Conservation (phyloP, 345 rosid genomes). For the Noccaea caerulescens region DNA sequence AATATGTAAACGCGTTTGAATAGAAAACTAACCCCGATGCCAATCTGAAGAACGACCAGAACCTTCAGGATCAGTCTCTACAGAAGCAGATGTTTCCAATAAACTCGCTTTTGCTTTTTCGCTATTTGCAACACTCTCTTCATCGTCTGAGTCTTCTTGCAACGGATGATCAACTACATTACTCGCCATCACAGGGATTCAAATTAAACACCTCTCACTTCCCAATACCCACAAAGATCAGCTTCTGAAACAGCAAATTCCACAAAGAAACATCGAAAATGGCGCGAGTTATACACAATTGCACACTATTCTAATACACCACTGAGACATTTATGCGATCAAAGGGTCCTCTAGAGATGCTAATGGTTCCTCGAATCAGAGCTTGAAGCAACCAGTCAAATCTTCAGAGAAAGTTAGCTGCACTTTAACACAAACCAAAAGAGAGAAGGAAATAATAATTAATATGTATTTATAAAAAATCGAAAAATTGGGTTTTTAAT, state of each 20-base stretch:
- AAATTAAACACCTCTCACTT: neutral
- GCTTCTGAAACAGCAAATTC: slow-evolving; percentile 4
- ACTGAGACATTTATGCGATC: neutral
- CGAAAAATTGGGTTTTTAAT: neutral
- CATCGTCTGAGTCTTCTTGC: slow-evolving; percentile 46
- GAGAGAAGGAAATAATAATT: neutral
- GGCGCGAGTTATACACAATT: neutral
- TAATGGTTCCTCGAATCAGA: slow-evolving; percentile 7
- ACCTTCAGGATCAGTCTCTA: slow-evolving; percentile 35
- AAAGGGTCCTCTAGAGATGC: neutral
- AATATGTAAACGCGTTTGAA: neutral
- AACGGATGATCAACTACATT: slow-evolving; percentile 57
- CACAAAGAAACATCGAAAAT: slow-evolving; percentile 4
- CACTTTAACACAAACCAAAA: slow-evolving; percentile 27
- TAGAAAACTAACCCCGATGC: slow-evolving; percentile 51
- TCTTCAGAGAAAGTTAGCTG: slow-evolving; percentile 39
- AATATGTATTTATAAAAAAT: neutral
- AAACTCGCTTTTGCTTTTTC: slow-evolving; percentile 42
- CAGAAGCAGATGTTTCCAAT: slow-evolving; percentile 39
- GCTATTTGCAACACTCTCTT: slow-evolving; percentile 42
- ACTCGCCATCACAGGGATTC: slow-evolving; percentile 51
- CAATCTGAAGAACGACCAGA: slow-evolving; percentile 39
- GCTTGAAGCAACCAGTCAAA: slow-evolving; percentile 35
- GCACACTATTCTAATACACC: neutral
- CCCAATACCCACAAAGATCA: slow-evolving; percentile 4